Conservation (phyloP, 345 rosid genomes). For the Pistacia atlantica region DNA sequence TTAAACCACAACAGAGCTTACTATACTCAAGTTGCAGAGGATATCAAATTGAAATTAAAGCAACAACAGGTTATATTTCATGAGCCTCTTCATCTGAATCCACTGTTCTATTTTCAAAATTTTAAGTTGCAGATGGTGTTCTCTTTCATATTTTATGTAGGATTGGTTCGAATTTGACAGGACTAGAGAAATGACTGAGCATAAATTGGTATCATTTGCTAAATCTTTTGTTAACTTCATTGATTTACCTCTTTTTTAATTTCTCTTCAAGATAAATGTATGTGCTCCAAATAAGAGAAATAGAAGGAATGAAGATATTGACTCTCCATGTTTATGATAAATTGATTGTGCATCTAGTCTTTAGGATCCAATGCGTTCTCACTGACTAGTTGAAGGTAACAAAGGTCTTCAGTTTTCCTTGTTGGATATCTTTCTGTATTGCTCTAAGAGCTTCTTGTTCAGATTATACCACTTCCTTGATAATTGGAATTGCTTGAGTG, state of each 20-base stretch:
- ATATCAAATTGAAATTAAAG: conserved; percentile 21
- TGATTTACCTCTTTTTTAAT: background rate
- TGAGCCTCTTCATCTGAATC: conserved; percentile 15
- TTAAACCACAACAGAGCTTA: conserved; percentile 41
- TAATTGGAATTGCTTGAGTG: background rate
- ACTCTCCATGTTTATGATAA: background rate
- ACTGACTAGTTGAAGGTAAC: background rate
- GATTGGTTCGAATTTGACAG: conserved; percentile 51
- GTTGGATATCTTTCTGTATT: background rate
- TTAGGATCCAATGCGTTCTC: background rate
- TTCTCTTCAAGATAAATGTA: background rate
- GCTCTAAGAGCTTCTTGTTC: background rate
- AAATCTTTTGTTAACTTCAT: background rate
- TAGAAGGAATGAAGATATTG: background rate
- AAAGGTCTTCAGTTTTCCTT: background rate
- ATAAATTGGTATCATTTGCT: conserved; percentile 34
- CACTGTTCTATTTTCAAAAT: background rate
- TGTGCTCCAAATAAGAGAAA: background rate
- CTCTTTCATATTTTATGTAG: conserved; percentile 31
- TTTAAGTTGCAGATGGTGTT: conserved; percentile 16
- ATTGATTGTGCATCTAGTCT: background rate
- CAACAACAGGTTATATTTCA: conserved; percentile 33
- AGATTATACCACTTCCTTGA: background rate
- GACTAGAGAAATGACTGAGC: conserved; percentile 31
- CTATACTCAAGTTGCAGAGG: conserved; percentile 52